Percentiles rank a stretch among this genome's conserved stretches.
Evolutionary conservation across 2,329 filamentous ascomycete genomes (phyloP).

Genomic region (Neocatenulostroma microsporum): DNA sequence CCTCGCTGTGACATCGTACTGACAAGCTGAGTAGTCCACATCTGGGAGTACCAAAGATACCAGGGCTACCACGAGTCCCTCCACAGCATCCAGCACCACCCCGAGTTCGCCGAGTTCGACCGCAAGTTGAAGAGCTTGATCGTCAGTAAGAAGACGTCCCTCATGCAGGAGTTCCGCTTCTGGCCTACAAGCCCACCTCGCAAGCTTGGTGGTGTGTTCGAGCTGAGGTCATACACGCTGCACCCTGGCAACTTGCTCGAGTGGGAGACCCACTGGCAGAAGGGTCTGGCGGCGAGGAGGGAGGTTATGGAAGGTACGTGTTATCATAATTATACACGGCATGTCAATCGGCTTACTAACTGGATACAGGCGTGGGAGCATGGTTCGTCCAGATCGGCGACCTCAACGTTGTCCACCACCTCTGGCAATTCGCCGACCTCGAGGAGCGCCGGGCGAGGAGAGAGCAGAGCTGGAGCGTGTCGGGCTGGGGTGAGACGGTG

Average conservation of each 20-base stretch:
- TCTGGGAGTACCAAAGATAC: slow-evolving; percentile 99
- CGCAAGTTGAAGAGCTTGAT: slow-evolving; percentile 78
- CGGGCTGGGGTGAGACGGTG: slow-evolving; percentile 61
- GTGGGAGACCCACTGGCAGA: slow-evolving; percentile 98
- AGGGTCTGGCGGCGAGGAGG: slow-evolving; percentile 78
- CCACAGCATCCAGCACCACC: slow-evolving; percentile 72
- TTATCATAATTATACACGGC: neutral
- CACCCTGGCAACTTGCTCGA: slow-evolving; percentile 93
- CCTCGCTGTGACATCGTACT: neutral
- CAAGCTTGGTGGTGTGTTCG: slow-evolving; percentile 83
- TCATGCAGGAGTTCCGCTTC: slow-evolving; percentile 99
- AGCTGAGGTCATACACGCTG: slow-evolving; percentile 91
- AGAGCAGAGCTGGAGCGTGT: slow-evolving; percentile 90
- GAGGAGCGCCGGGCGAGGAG: slow-evolving; percentile 85
- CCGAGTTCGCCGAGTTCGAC: slow-evolving; percentile 78
- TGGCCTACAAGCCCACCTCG: slow-evolving; percentile 94
- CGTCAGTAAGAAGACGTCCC: slow-evolving; percentile 71
- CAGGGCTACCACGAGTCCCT: slow-evolving; percentile 90
- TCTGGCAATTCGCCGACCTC: slow-evolving; percentile 97
- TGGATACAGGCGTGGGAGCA: slow-evolving; percentile 49
- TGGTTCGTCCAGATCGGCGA: slow-evolving; percentile 99
- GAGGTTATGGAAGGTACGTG: slow-evolving; percentile 85
- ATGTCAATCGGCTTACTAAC: slow-evolving; percentile 38
- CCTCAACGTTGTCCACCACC: slow-evolving; percentile 92
- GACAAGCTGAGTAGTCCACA: slow-evolving; percentile 61